Base-by-base conservation (phyloP, 257 asterid species). In the Petrea volubilis region DNA sequence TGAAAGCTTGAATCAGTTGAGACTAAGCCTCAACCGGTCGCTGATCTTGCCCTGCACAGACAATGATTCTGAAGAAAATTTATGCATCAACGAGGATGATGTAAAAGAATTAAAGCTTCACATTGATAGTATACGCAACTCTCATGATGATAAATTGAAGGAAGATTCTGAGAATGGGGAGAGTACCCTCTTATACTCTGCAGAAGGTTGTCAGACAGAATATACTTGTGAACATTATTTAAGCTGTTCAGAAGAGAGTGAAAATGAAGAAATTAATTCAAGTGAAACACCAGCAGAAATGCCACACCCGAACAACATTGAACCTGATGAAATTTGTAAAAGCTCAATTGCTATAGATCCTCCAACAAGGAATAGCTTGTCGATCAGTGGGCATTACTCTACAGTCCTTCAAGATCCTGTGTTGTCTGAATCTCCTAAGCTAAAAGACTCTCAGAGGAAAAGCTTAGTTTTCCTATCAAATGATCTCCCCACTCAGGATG, bases 241-340 rank as follows among this genome's bases (percentile, higher is more conserved):
- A 53, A 95, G 99, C 82, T 95, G 96, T 60, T 85, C 98, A 4
- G 98, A 89, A 41, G 96, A 86, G 21, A 83, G 95, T 77, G 99
- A 89, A 67, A 46, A 58, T 40, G 97, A 85, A 82, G 98, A 85
- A 75, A 86, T 81, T 20, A 74, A 59, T 72, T 86, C 93, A 11
- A 81, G 60, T 51, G 78, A 70, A 71, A 46, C 65, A 58, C 80
- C 64, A 50, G 41, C 71, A 64, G 82, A 82, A 70, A 14, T 49
- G 52, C 62, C 49, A 43, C 31, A 33, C 56, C 55, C 33, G 49
- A 31, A 67, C 41, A 68, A 53, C 44, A 33, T 55, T 55, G 75
- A 58, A 57, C 57, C 71, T 73, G 82, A 80, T 8, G 60, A 56
- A 20, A 15, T 50, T 28, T 51, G 70, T 47, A 67, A 72, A 61